Conservation (phyloP, 2,329 filamentous ascomycete genomes). For the Fusarium nisikadoi region DNA sequence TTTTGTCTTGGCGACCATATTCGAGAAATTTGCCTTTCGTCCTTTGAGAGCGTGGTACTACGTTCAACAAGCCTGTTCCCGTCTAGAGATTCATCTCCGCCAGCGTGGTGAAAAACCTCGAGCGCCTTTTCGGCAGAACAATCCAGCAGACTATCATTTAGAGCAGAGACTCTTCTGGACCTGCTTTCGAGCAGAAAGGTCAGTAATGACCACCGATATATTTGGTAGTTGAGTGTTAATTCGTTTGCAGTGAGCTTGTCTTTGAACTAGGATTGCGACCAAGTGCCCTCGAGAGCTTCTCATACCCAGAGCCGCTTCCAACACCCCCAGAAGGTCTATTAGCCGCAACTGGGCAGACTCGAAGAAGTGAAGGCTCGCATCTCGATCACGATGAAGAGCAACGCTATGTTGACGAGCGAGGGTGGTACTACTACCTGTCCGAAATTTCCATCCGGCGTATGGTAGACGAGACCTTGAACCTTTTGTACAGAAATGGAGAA, state of each 20-base stretch:
- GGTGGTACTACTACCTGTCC: constrained; percentile 38
- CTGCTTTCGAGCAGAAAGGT: constrained; percentile 38
- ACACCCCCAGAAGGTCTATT: constrained; percentile 12
- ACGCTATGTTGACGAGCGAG: constrained; percentile 9
- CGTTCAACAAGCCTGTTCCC: constrained; percentile 32
- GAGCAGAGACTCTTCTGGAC: constrained; percentile 41
- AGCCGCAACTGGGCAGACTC: not conserved
- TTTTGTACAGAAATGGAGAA: constrained; percentile 12
- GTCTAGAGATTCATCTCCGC: constrained; percentile 14
- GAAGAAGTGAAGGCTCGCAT: not conserved
- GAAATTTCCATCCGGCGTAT: constrained; percentile 38
- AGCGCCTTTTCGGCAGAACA: not conserved
- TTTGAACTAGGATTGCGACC: constrained; percentile 14
- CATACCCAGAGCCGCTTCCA: constrained; percentile 36
- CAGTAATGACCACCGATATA: not conserved
- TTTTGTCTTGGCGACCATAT: constrained; percentile 37
- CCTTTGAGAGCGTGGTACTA: constrained; percentile 38
- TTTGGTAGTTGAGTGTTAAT: not conserved
- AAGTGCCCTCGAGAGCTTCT: constrained; percentile 25
- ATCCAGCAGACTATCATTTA: constrained; percentile 15
- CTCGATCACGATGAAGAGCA: not conserved
- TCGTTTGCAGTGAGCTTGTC: constrained; percentile 3
- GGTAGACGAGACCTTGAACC: constrained; percentile 23
- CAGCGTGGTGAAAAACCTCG: not conserved
- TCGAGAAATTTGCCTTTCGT: constrained; percentile 36